Conservation (phyloP, 1,139 yeast species). For the Pichia sp. region DNA sequence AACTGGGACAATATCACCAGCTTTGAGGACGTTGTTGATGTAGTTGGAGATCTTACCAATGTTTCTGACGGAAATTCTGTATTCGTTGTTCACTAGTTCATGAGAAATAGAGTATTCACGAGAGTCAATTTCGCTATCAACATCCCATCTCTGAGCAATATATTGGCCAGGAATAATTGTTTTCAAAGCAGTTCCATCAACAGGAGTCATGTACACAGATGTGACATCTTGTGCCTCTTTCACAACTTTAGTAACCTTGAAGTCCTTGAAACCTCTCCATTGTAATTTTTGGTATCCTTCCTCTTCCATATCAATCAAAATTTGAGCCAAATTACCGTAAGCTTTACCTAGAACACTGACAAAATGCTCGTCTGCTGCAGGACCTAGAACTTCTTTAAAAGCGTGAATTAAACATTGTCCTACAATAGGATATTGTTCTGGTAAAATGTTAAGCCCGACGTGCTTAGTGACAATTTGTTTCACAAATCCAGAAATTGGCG, state of each 20-base stretch:
- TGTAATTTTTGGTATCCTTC: constrained; percentile 32
- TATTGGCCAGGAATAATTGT: constrained; percentile 52
- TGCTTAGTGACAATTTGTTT: constrained; percentile 59
- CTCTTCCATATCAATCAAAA: constrained; percentile 51
- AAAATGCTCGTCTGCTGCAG: constrained; percentile 49
- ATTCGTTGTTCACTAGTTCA: constrained; percentile 29
- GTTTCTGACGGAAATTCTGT: constrained; percentile 49
- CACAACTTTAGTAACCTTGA: constrained; percentile 37
- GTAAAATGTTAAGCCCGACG: constrained; percentile 52
- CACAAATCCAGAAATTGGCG: constrained; percentile 48
- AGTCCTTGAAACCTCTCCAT: constrained; percentile 31
- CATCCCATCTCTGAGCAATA: constrained; percentile 41
- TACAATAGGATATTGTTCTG: constrained; percentile 62
- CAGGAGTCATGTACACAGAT: constrained; percentile 46
- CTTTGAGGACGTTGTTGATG: constrained; percentile 42
- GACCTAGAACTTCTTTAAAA: constrained; percentile 50
- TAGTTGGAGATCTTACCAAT: constrained; percentile 49
- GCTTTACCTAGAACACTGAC: constrained; percentile 63
- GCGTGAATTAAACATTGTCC: constrained; percentile 50
- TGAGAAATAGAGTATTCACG: constrained; percentile 50
- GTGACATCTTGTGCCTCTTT: constrained; percentile 43
- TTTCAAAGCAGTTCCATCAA: constrained; percentile 30
- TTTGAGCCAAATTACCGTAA: constrained; percentile 55
- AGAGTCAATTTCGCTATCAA: constrained; percentile 24
- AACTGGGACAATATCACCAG: constrained; percentile 44